Base-by-base conservation (phyloP, 2,329 filamentous ascomycete species). In the Pyrenochaeta sp. region DNA sequence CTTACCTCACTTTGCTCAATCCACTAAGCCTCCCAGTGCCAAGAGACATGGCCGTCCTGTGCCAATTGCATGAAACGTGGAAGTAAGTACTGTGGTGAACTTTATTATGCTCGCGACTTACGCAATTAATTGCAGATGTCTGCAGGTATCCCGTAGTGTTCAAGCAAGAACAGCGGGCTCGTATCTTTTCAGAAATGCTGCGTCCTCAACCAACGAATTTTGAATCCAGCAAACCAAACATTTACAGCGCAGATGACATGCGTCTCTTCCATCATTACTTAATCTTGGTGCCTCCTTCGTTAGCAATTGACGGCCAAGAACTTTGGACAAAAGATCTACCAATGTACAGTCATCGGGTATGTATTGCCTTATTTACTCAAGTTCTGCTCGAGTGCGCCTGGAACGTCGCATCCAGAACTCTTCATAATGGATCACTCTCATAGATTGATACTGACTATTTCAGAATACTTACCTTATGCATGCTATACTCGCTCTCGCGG, bases 251-350 rank as follows among this genome's bases (percentile, higher is more conserved):
- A 11, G 63, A 75, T 22, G 78, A 81, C 42, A 70, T 81, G 60
- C 71, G 76, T 14, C 78, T 80, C 60, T 81, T 81, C 51, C 76
- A 80, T 37, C 78, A 81, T 51, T 82, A 81, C 51, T 51, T 81
- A 7, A 63, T 76, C 4, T 63, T 72, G 6, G 77, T 78, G 2
- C 46, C 69, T 67, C 3, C 59, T 9, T 45, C 41, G 28, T 48
- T 61, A 15, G 55, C 59, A 9, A 26, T 40, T 15, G 48, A 54
- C 13, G 39, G 41, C 34, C 42, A 55, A 9, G 31, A 32, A 3
- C 32, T 60, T 6, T 60, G 57, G 56, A 28, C 44, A n/a, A 47
- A 14, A 34, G 55, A 60, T 13, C 37, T 61, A 7, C 55, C 57
- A 3, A 17, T 30, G 4, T 40, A 44, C 34, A 49, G 46, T 28